Percentiles rank a stretch among this genome's conserved stretches.
phyloP scores from a whole-genome alignment of 768 basidiomycete genomes.

The Boletus subcaerulescens region DNA sequence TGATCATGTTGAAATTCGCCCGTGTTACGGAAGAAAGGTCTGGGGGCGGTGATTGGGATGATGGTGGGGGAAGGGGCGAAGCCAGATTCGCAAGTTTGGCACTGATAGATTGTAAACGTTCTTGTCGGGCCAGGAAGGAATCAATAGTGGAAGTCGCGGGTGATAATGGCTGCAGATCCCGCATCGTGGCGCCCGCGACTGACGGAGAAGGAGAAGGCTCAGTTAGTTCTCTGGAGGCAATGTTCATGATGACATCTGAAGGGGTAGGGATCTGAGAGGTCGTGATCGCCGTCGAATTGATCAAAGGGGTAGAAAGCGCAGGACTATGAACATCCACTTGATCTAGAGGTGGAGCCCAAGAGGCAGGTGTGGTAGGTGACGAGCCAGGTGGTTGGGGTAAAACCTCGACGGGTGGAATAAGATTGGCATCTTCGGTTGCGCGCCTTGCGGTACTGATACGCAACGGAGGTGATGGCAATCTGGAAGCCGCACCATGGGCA shows the following conservation, averaged over 20 bases:
- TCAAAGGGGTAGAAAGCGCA: background rate
- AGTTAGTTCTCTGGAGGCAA: background rate
- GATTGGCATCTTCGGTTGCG: conserved; percentile 1
- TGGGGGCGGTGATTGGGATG: conserved; percentile 11
- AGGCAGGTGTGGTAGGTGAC: conserved; percentile 12
- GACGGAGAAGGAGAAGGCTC: background rate
- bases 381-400: conserved; percentile 20
- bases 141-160: background rate
- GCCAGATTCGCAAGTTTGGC: conserved; percentile 10
- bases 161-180: background rate
- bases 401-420: conserved; percentile 34
- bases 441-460: background rate
- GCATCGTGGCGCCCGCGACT: background rate
- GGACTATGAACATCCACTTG: background rate
- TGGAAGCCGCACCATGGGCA: background rate
- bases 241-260: background rate
- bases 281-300: background rate
- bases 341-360: background rate
- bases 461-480: background rate
- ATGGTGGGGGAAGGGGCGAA: background rate
- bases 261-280: conserved; percentile 1
- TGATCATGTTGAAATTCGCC: background rate
- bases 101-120: conserved; percentile 15
- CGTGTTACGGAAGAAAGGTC: background rate
- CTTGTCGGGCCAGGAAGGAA: conserved; percentile 8